Percentiles rank a stretch among this genome's conserved stretches.
Conservation (phyloP, 495 filamentous ascomycete species). For the Friedmanniomyces endolithicus region DNA sequence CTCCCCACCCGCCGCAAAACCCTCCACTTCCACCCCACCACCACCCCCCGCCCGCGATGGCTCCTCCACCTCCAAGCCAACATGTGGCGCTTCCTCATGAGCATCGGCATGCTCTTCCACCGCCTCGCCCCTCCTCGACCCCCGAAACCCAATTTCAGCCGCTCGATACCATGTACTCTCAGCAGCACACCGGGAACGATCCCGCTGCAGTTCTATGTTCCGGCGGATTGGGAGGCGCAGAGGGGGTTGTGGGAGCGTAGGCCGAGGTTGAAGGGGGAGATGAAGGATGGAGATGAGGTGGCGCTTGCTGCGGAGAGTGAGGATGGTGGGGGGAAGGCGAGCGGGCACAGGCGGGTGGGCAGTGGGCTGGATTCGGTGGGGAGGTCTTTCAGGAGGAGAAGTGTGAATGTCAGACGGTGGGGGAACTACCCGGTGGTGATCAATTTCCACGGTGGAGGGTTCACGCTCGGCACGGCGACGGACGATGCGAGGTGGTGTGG, state of each 20-base stretch:
- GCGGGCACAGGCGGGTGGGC: conserved; percentile 3
- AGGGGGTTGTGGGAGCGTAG: conserved; percentile 29
- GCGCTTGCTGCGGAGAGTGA: neutral
- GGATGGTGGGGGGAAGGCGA: neutral
- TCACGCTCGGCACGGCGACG: conserved; percentile 30
- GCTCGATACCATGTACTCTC: conserved; percentile 48
- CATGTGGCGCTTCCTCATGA: conserved; percentile 69
- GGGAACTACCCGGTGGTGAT: conserved; percentile 31
- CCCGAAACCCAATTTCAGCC: conserved; percentile 53
- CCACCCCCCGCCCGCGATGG: conserved; percentile 39
- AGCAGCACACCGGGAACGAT: conserved; percentile 43
- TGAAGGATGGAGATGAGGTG: neutral
- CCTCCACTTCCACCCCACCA: neutral
- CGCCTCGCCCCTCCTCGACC: conserved; percentile 53
- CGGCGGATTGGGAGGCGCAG: conserved; percentile 42
- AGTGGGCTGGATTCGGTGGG: neutral
- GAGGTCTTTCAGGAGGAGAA: neutral
- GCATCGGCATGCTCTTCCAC: conserved; percentile 67
- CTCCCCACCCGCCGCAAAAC: conserved; percentile 1
- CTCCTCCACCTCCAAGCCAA: conserved; percentile 59
- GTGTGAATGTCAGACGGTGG: conserved; percentile 17
- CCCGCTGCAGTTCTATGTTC: conserved; percentile 70
- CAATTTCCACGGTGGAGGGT: conserved; percentile 37
- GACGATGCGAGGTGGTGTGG: conserved; percentile 34
- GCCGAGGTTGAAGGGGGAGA: neutral